Percentiles rank a stretch among this genome's conserved stretches.
Evolutionary conservation across 2,329 filamentous ascomycete genomes (phyloP).

Genomic region (Dactylellina sp.): DNA sequence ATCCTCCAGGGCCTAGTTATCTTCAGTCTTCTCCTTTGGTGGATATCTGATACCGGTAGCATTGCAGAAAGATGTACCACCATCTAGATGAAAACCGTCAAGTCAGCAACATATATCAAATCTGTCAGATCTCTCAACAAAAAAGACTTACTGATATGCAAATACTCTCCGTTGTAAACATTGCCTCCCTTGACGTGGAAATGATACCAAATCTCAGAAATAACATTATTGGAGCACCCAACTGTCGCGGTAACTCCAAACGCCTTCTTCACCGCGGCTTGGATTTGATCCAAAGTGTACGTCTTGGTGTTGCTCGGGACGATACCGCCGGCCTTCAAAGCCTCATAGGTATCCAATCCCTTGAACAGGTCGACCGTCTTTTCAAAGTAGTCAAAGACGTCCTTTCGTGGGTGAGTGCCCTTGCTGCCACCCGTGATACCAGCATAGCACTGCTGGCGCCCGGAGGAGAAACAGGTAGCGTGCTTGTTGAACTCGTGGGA

Average conservation of each 20-base stretch:
- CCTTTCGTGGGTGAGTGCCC: constrained; percentile 70
- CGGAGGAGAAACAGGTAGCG: constrained; percentile 78
- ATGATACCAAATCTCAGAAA: constrained; percentile 73
- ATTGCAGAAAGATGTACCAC: constrained; percentile 45
- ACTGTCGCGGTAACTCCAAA: constrained; percentile 71
- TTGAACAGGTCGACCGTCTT: constrained; percentile 75
- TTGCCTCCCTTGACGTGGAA: constrained; percentile 70
- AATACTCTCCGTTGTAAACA: constrained; percentile 58
- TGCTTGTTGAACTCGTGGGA: constrained; percentile 79
- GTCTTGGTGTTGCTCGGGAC: constrained; percentile 68
- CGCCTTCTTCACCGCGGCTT: constrained; percentile 63
- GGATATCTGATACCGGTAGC: constrained; percentile 41
- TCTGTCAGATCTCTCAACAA: neutral
- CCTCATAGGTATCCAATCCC: constrained; percentile 74
- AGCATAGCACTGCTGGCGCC: constrained; percentile 74
- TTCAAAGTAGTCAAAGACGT: constrained; percentile 77
- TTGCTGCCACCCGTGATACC: constrained; percentile 67
- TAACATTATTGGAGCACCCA: constrained; percentile 67
- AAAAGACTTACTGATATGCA: constrained; percentile 60
- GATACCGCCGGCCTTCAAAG: constrained; percentile 73
- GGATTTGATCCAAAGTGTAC: constrained; percentile 55
- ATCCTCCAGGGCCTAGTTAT: neutral
- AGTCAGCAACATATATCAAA: constrained; percentile 6
- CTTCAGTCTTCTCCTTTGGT: constrained; percentile 31
- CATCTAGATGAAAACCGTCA: constrained; percentile 19